Evolutionary conservation across 2,329 filamentous ascomycete genomes (phyloP).

Genomic region (Colletotrichum gloeosporioides): DNA sequence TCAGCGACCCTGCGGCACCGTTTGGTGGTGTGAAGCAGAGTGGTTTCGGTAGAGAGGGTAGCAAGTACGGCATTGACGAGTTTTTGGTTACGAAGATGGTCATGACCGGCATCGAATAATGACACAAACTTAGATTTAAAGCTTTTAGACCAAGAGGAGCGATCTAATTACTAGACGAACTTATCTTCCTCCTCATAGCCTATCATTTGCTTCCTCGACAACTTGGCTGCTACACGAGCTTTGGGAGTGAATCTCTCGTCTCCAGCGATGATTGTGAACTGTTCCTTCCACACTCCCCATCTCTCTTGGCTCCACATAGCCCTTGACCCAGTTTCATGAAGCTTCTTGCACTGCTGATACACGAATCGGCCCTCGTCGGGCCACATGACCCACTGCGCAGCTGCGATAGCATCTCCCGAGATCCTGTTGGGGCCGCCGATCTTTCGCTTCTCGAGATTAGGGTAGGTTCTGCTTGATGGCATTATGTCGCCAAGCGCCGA

Average conservation of each 20-base stretch:
- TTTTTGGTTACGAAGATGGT: constrained; percentile 23
- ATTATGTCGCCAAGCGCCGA: neutral
- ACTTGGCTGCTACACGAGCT: neutral
- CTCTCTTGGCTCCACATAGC: neutral
- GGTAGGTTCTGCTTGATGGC: neutral
- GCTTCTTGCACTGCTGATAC: neutral
- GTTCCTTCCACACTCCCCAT: neutral
- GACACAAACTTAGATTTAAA: neutral
- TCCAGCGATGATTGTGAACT: neutral
- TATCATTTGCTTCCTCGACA: neutral
- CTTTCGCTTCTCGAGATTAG: neutral
- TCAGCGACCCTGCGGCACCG: constrained; percentile 45
- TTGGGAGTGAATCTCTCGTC: neutral
- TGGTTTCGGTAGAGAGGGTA: constrained; percentile 50
- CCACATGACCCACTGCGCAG: neutral
- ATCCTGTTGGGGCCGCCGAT: neutral
- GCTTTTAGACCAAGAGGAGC: neutral
- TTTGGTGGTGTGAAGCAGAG: constrained; percentile 56
- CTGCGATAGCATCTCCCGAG: neutral
- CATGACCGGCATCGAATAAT: constrained; percentile 17
- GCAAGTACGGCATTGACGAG: constrained; percentile 37
- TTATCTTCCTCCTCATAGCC: neutral
- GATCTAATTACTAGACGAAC: neutral
- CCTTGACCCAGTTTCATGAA: neutral
- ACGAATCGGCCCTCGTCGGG: neutral